Evolutionary conservation across 2,329 filamentous ascomycete species (phyloP).

Genomic region (Apiospora sp.): DNA sequence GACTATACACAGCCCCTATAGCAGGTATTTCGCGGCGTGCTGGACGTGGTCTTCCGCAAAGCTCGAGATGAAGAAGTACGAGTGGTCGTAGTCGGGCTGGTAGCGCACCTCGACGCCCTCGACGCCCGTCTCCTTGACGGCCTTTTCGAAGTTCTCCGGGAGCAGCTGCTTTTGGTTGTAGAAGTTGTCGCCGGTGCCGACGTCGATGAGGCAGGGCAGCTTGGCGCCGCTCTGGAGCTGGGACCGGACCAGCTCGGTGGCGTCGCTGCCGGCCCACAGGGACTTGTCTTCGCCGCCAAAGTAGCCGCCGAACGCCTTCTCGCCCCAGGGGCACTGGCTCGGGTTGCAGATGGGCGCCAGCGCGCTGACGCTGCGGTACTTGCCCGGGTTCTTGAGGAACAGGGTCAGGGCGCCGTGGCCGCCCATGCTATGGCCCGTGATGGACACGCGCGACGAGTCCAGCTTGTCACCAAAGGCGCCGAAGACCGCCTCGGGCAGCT

Average conservation of each 20-base stretch:
- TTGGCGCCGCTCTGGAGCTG: conserved; percentile 50
- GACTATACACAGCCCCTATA: conserved; percentile 47
- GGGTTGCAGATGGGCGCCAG: conserved; percentile 94
- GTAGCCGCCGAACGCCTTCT: conserved; percentile 95
- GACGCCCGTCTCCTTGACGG: conserved; percentile 78
- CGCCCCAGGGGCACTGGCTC: conserved; percentile 85
- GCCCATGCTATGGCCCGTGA: conserved; percentile 96
- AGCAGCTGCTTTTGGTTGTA: conserved; percentile 93
- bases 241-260: conserved; percentile 88
- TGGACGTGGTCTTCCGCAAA: conserved; percentile 92
- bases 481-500: conserved; percentile 84
- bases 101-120: conserved; percentile 80
- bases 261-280: conserved; percentile 89
- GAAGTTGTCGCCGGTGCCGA: conserved; percentile 94
- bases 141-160: conserved; percentile 89
- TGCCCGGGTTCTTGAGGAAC: conserved; percentile 89
- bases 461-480: conserved; percentile 71
- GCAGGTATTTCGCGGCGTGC: conserved; percentile 87
- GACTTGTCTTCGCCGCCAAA: conserved; percentile 76
- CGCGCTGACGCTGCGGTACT: conserved; percentile 87
- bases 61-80: conserved; percentile 93
- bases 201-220: conserved; percentile 86
- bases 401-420: conserved; percentile 94
- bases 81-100: conserved; percentile 94
- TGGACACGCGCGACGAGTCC: conserved; percentile 75